Conservation (phyloP, 2,329 filamentous ascomycete species). For the Purpureocillium takamizusanense region DNA sequence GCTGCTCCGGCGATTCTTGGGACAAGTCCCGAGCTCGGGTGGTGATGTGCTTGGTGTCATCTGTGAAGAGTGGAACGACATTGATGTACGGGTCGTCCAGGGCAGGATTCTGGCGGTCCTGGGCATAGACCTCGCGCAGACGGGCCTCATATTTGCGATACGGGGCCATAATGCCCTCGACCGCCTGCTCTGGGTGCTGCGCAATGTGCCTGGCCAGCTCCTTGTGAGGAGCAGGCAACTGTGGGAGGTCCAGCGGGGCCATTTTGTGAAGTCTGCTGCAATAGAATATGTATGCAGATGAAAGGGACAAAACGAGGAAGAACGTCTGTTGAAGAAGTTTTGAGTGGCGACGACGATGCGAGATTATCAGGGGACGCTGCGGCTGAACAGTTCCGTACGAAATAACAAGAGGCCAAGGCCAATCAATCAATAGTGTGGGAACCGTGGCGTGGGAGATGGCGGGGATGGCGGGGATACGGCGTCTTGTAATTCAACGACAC, state of each 20-base stretch:
- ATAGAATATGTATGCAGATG: no score
- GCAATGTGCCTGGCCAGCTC: conserved; percentile 45
- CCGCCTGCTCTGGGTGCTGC: conserved; percentile 39
- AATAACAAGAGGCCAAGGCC: no score
- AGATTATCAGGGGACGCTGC: no score
- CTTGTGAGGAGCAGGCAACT: conserved; percentile 35
- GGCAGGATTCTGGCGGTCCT: conserved; percentile 50
- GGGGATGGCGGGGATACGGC: no score
- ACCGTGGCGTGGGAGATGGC: no score
- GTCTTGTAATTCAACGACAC: no score
- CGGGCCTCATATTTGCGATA: conserved; percentile 60
- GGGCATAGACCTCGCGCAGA: conserved; percentile 59
- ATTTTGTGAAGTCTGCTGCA: conserved; percentile 15
- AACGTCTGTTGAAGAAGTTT: background rate
- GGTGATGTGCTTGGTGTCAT: conserved; percentile 46
- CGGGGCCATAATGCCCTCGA: conserved; percentile 52
- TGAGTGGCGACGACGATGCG: background rate
- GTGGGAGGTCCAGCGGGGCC: conserved; percentile 28
- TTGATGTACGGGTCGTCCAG: conserved; percentile 52
- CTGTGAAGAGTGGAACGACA: conserved; percentile 55
- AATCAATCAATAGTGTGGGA: no score
- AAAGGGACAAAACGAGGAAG: no score
- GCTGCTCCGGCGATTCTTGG: conserved; percentile 49
- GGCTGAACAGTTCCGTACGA: no score
- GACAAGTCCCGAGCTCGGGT: conserved; percentile 52